Percentiles rank a stretch among this genome's conserved stretches.
These are phyloP conservation scores for Metarhizium album DNA, from an alignment of 2,329 filamentous ascomycete species.

Conservation along the genomic window DNA sequence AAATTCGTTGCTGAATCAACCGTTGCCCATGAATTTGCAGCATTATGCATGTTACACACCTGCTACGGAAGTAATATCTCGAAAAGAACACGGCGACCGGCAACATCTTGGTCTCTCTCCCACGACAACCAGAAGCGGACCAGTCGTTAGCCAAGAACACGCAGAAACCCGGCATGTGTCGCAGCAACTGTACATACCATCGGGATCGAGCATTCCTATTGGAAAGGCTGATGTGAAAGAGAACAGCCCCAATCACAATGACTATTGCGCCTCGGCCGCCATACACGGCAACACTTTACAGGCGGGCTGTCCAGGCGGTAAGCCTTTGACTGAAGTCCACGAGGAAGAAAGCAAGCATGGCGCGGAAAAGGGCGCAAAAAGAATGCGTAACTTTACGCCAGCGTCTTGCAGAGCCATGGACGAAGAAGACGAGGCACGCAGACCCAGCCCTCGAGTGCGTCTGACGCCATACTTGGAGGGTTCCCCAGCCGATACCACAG, in stretches of 20 bases:
- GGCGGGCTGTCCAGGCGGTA: neutral
- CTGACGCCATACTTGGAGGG: conserved; percentile 12
- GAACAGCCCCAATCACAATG: neutral
- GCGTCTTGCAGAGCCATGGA: conserved; percentile 34
- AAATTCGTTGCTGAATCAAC: conserved; percentile 38
- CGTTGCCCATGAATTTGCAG: conserved; percentile 26
- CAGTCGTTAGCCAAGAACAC: conserved; percentile 12
- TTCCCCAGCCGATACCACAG: neutral
- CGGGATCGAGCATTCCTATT: conserved; percentile 11
- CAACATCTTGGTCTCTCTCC: conserved; percentile 5
- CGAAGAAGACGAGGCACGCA: conserved; percentile 34
- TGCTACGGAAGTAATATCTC: conserved; percentile 29
- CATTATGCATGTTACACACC: conserved; percentile 19
- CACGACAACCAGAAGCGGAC: conserved; percentile 10
- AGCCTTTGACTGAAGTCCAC: neutral
- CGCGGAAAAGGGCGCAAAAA: conserved; percentile 31
- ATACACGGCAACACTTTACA: neutral
- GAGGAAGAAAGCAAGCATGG: neutral
- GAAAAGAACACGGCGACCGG: conserved; percentile 31
- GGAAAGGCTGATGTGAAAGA: neutral
- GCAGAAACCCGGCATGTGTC: conserved; percentile 29
- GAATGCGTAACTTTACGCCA: conserved; percentile 35
- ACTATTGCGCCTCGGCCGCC: neutral
- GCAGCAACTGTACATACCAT: conserved; percentile 24
- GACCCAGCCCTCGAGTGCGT: conserved; percentile 15